Conservation (phyloP, 345 rosid species). For the Turritis glabra region DNA sequence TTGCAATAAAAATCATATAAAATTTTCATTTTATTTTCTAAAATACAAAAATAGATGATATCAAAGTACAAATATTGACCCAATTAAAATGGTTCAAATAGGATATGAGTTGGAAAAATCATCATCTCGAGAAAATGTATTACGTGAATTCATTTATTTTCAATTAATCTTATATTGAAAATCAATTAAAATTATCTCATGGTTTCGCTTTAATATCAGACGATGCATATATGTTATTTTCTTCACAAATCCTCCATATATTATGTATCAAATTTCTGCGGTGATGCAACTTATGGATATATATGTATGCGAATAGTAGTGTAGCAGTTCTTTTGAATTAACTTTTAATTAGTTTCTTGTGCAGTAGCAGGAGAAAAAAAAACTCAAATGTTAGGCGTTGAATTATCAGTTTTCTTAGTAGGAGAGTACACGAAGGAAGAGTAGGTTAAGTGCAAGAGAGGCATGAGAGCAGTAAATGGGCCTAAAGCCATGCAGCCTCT, state of each 20-base stretch:
- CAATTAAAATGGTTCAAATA: too few relatives aligned
- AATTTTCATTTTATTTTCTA: too few relatives aligned
- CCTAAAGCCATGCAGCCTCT: conserved; percentile 42
- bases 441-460: conserved; percentile 43
- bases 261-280: background rate
- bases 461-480: conserved; percentile 45
- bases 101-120: too few relatives aligned
- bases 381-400: conserved; percentile 31
- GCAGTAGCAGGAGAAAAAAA: background rate
- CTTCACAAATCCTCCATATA: background rate
- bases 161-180: too few relatives aligned
- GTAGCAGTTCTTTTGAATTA: background rate
- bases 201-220: too few relatives aligned
- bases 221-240: background rate
- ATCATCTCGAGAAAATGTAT: too few relatives aligned
- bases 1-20: too few relatives aligned
- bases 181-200: too few relatives aligned
- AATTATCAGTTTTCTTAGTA: conserved; percentile 14
- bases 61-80: too few relatives aligned
- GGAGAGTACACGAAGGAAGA: conserved; percentile 23
- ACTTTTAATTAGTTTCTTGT: background rate
- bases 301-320: background rate
- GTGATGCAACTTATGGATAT: too few relatives aligned
- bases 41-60: too few relatives aligned
- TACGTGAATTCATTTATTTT: too few relatives aligned